Conservation (phyloP, 352 stramenopile genomes). For the Globisporangium takayamanum region DNA sequence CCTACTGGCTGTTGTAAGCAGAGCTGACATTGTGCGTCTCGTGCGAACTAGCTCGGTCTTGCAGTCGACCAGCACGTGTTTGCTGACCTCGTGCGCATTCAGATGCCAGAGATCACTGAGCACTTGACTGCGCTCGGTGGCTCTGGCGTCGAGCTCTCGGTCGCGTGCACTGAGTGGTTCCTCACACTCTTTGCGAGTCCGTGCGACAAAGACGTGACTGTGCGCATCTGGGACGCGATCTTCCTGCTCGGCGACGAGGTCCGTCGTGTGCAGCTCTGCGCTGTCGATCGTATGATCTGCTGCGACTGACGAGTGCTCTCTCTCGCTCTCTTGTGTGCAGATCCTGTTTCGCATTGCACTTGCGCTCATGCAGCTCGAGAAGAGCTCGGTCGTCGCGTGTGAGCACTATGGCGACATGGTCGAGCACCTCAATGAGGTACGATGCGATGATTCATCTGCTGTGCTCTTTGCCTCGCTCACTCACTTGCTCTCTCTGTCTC, state of each 20-base stretch:
- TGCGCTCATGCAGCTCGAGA: constrained; percentile 66
- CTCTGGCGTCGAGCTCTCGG: constrained; percentile 80
- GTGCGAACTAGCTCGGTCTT: constrained; percentile 43
- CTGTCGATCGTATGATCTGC: not conserved
- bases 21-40: not conserved
- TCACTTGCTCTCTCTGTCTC: not conserved
- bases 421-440: constrained; percentile 74
- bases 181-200: constrained; percentile 83
- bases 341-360: constrained; percentile 73
- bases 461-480: not conserved
- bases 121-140: constrained; percentile 60
- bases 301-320: not conserved
- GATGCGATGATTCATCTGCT: not conserved
- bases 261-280: not conserved
- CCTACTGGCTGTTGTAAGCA: not conserved
- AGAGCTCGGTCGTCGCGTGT: constrained; percentile 43
- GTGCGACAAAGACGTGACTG: constrained; percentile 60
- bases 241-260: constrained; percentile 83
- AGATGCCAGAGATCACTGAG: constrained; percentile 62
- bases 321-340: constrained; percentile 16
- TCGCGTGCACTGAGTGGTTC: constrained; percentile 87
- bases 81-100: constrained; percentile 71
- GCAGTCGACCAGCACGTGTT: constrained; percentile 88
- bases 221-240: constrained; percentile 79
- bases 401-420: constrained; percentile 76